Evolutionary conservation across 1,139 yeast genomes (phyloP).

Genomic region (Casaregolazyma suthepensis): DNA sequence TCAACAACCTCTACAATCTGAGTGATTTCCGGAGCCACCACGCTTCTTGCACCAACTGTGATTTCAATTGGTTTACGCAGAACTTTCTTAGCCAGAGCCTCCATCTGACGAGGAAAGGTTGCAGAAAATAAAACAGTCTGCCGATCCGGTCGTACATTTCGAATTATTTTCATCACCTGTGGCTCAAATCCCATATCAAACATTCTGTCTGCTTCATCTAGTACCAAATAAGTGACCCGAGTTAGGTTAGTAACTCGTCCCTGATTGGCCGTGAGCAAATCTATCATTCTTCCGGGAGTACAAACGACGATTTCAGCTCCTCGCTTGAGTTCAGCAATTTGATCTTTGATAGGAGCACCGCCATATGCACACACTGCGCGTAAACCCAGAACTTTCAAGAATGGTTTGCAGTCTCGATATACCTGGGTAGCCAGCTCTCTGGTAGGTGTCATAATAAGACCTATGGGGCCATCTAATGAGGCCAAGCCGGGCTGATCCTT

Average conservation of each 20-base stretch:
- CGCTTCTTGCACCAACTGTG: slow-evolving; percentile 73
- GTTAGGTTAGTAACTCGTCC: slow-evolving; percentile 69
- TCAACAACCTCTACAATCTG: slow-evolving; percentile 64
- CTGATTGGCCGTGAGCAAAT: slow-evolving; percentile 73
- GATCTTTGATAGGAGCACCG: slow-evolving; percentile 80
- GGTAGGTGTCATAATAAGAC: slow-evolving; percentile 81
- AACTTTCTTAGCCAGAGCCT: slow-evolving; percentile 60
- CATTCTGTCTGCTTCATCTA: slow-evolving; percentile 97
- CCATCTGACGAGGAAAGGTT: slow-evolving; percentile 80
- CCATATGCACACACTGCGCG: slow-evolving; percentile 83
- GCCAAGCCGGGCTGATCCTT: slow-evolving; percentile 58
- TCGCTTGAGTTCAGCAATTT: slow-evolving; percentile 71
- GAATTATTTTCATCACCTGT: slow-evolving; percentile 77
- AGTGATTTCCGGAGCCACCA: slow-evolving; percentile 74
- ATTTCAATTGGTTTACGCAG: slow-evolving; percentile 65
- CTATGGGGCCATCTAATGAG: slow-evolving; percentile 67
- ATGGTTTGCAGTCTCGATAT: slow-evolving; percentile 56
- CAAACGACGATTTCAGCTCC: slow-evolving; percentile 84
- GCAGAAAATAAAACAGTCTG: slow-evolving; percentile 95
- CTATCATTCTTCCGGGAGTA: slow-evolving; percentile 94
- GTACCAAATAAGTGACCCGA: slow-evolving; percentile 70
- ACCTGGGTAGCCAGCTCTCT: slow-evolving; percentile 90
- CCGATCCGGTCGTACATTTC: slow-evolving; percentile 74
- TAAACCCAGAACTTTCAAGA: slow-evolving; percentile 46
- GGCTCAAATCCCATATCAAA: slow-evolving; percentile 98